Base-by-base conservation (phyloP, 2,329 filamentous ascomycete genomes). In the Penicillium sp. region DNA sequence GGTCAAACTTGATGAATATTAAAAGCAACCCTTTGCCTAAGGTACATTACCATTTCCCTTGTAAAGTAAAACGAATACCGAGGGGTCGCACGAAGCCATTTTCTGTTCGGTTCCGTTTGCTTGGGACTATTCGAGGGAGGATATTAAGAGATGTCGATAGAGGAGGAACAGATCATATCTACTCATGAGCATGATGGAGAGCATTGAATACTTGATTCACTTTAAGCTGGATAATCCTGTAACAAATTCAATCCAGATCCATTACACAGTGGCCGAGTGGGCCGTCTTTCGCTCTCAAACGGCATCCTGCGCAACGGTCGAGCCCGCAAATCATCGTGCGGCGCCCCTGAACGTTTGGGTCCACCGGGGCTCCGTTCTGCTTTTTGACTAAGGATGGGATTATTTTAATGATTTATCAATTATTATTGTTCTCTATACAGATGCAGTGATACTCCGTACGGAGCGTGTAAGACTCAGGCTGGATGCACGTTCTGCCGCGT, bases 321-420 rank as follows among this genome's bases (percentile, higher is more conserved):
- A 22, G 36, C 55, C 50, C 43, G 56, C 58, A 31, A 56, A 57
- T 57, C 58, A 60, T 41, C 37, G 49, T 35, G 53, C 24, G 41
- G 22, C 41, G n/a, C 54, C 58, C 58, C 58, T 57, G 55, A 57
- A 60, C 50, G 49, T 19, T 35, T 22, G 37, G 50, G 6, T 22
- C 50, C 50, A 52, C 50, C 47, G 27, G 31, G 53, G 22, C 35
- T 60, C 54, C 49, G n/a, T 51, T 39, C 35, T 44, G 41, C 18
- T 22, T 18, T 44, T 14, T 18, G 13, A 22, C 18, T 18, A 13
- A 22, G 5, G 18, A n/a, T 19, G 6, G 4, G 4, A 27, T 27
- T 27, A 27, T 27, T 27, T 27, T 27, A 27, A 27, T 6, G 24
- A 19, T 19, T 10, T 10, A 22, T 44, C 18, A 22, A 24, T 22